Conservation (phyloP, 768 basidiomycete species). For the Favolaschia claudopus region DNA sequence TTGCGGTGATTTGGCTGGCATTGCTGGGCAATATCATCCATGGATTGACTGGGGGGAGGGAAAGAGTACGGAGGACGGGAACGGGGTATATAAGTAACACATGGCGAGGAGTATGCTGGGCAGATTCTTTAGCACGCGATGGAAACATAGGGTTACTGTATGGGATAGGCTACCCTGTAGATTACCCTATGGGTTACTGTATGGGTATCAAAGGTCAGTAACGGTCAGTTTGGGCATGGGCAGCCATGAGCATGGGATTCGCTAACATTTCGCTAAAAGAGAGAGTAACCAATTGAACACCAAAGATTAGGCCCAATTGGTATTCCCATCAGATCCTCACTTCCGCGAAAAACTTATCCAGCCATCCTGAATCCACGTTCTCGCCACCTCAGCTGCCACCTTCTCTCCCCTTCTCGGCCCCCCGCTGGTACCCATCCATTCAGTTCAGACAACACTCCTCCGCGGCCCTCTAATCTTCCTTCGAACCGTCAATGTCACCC, state of each 20-base stretch:
- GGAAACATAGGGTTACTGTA: conserved; percentile 10
- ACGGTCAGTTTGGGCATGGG: no score
- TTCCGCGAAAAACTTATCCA: no score
- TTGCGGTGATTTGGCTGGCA: conserved; percentile 64
- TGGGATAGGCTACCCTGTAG: no score
- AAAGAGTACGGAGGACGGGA: conserved; percentile 30
- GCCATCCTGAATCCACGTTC: not conserved
- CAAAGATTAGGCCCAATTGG: no score
- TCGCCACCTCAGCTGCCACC: not conserved
- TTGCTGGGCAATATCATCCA: conserved; percentile 71
- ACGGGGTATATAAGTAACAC: conserved; percentile 45
- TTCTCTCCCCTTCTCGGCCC: not conserved
- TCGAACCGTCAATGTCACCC: no score
- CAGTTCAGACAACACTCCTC: conserved; percentile 6
- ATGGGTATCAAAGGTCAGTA: no score
- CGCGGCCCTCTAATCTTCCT: conserved; percentile 1
- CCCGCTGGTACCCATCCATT: conserved; percentile 7
- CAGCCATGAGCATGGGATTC: no score
- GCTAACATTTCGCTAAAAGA: no score
- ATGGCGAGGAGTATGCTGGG: conserved; percentile 25
- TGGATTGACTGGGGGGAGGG: conserved; percentile 39
- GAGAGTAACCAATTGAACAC: no score
- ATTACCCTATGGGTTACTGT: no score
- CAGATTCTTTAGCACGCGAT: conserved; percentile 17
- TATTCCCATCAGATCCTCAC: no score